Conservation (phyloP, 805 yeast species). For the Yamadazyma kitorensis region DNA sequence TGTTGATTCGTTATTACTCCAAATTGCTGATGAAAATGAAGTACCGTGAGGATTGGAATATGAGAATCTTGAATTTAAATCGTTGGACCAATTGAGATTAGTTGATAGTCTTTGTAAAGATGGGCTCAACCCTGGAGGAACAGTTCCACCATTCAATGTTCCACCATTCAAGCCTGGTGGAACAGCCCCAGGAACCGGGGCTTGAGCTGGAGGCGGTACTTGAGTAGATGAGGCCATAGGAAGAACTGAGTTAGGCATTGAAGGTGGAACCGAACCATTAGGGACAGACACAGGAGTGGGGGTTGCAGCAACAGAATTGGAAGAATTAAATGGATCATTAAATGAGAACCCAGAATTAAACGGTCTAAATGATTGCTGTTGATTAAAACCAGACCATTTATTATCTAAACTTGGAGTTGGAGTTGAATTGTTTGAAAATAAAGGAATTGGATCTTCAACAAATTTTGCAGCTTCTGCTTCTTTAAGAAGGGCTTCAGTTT, state of each 20-base stretch:
- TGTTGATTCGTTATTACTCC: not conserved
- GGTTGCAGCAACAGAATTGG: not conserved
- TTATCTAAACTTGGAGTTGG: slow-evolving; percentile 7
- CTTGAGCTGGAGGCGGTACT: not conserved
- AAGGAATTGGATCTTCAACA: slow-evolving; percentile 4
- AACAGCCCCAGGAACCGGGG: not conserved
- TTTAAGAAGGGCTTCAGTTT: too few species aligned
- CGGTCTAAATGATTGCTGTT: slow-evolving; percentile 4
- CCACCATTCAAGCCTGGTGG: slow-evolving; percentile 4
- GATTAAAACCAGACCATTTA: slow-evolving; percentile 5
- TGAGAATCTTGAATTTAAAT: slow-evolving; percentile 4
- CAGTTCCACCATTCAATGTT: not conserved
- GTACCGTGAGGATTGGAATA: not conserved
- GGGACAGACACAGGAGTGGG: too few species aligned
- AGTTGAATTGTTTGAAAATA: slow-evolving; percentile 2
- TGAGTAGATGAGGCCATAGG: too few species aligned
- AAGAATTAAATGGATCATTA: slow-evolving; percentile 8
- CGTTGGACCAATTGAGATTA: too few species aligned
- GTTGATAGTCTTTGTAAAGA: slow-evolving; percentile 4
- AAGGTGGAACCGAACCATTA: too few species aligned
- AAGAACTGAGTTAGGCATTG: too few species aligned
- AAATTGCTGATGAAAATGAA: not conserved
- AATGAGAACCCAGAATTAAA: slow-evolving; percentile 4
- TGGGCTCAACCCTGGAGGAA: slow-evolving; percentile 5
- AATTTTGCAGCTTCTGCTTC: slow-evolving; percentile 8